Conservation (phyloP, 495 filamentous ascomycete species). For the Daldinia vernicosa region DNA sequence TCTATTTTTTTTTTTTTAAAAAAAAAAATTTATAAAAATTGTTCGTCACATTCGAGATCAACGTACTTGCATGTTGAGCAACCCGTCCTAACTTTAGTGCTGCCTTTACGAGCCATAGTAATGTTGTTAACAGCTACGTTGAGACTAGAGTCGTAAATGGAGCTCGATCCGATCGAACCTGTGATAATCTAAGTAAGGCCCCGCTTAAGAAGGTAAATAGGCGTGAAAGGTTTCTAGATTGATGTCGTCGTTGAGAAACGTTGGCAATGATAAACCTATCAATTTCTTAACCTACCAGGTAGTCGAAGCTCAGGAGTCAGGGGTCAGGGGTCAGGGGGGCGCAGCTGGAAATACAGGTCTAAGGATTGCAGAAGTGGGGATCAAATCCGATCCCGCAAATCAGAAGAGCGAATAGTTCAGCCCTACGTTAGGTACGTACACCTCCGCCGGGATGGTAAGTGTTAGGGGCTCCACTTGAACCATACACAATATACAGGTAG, state of each 20-base stretch:
- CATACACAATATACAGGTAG: no score
- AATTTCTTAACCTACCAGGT: not conserved
- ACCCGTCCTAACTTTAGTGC: constrained; percentile 39
- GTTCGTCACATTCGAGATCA: not conserved
- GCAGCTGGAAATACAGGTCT: constrained; percentile 8
- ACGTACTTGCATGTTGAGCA: constrained; percentile 46
- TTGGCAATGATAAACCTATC: not conserved
- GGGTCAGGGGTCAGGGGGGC: constrained; percentile 6
- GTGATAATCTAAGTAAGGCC: constrained; percentile 1
- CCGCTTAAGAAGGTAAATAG: constrained; percentile 1
- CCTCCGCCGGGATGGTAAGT: no score
- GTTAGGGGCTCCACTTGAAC: no score
- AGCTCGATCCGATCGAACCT: constrained; percentile 24
- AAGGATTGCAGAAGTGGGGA: constrained; percentile 19
- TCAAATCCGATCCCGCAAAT: constrained; percentile 28
- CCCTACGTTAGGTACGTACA: no score
- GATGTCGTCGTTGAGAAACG: not conserved
- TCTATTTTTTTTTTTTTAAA: no score
- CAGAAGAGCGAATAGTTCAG: constrained; percentile 9
- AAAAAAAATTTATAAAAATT: no score
- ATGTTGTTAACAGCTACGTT: not conserved
- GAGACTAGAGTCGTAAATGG: not conserved
- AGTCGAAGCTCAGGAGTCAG: not conserved
- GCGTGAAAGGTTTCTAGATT: not conserved
- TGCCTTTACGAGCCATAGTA: constrained; percentile 42